Conservation (phyloP, 2,329 filamentous ascomycete species). For the Botryosphaeria dothidea region DNA sequence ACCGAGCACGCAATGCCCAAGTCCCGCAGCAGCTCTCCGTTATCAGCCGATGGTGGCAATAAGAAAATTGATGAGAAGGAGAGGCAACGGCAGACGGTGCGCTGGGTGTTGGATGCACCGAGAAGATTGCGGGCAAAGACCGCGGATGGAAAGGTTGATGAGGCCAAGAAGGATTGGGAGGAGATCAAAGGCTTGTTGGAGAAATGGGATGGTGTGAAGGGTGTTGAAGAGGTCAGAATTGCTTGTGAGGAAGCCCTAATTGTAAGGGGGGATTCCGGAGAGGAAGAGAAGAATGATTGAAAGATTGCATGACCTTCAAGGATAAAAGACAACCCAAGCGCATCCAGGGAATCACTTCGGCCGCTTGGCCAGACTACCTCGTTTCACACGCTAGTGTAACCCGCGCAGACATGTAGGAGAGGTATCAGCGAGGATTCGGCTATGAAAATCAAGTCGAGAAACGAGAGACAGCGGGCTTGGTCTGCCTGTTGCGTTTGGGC, state of each 20-base stretch:
- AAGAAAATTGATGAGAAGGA: slow-evolving; percentile 33
- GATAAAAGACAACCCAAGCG: background rate
- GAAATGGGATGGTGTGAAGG: slow-evolving; percentile 46
- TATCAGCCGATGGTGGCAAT: background rate
- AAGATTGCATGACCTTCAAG: too few species aligned
- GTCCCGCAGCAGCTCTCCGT: slow-evolving; percentile 6
- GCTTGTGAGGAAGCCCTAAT: slow-evolving; percentile 34
- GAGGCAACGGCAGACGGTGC: slow-evolving; percentile 58
- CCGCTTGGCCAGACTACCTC: background rate
- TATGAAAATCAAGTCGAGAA: too few species aligned
- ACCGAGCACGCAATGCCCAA: slow-evolving; percentile 26
- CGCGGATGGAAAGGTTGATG: slow-evolving; percentile 59
- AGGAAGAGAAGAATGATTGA: background rate
- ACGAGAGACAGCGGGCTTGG: too few species aligned
- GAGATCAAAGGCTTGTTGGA: slow-evolving; percentile 41
- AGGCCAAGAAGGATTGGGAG: slow-evolving; percentile 58
- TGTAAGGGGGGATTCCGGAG: background rate
- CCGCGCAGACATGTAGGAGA: too few species aligned
- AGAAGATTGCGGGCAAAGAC: slow-evolving; percentile 60
- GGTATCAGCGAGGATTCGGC: too few species aligned
- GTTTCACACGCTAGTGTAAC: too few species aligned
- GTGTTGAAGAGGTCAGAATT: slow-evolving; percentile 42
- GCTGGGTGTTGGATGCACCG: slow-evolving; percentile 64
- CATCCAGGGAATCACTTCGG: background rate
- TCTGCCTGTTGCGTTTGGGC: too few species aligned